A percentile compares a stretch with the other conserved stretches of the same genome.
phyloP scores from a whole-genome alignment of 1,139 yeast species.

The Diutina rugosa region DNA sequence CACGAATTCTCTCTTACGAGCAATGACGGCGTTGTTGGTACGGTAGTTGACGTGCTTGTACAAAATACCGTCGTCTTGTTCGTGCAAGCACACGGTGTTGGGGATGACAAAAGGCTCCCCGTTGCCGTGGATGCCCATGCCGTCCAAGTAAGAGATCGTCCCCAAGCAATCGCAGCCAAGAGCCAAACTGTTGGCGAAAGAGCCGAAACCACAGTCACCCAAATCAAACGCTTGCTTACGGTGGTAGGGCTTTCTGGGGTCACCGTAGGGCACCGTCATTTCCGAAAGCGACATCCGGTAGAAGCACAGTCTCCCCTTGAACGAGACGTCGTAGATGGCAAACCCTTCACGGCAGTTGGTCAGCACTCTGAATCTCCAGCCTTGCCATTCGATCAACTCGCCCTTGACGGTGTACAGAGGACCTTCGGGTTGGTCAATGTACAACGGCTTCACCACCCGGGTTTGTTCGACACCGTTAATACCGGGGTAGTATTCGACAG shows the following conservation, averaged over 20 bases:
- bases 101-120: conserved; percentile 60
- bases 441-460: conserved; percentile 64
- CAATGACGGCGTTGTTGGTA: conserved; percentile 59
- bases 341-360: conserved; percentile 77
- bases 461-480: conserved; percentile 40
- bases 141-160: conserved; percentile 69
- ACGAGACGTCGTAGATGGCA: conserved; percentile 62
- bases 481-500: conserved; percentile 65
- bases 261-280: conserved; percentile 91
- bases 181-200: conserved; percentile 57
- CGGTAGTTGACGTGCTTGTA: conserved; percentile 82
- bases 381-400: conserved; percentile 69
- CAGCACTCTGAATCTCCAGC: conserved; percentile 75
- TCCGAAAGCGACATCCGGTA: conserved; percentile 73
- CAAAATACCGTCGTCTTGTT: conserved; percentile 71
- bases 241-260: conserved; percentile 82
- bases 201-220: conserved; percentile 88
- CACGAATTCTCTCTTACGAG: conserved; percentile 77
- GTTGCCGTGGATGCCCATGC: conserved; percentile 40
- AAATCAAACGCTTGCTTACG: conserved; percentile 88
- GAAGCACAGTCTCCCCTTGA: conserved; percentile 72
- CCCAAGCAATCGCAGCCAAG: conserved; percentile 90
- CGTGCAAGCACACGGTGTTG: conserved; percentile 80
- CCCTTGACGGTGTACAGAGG: conserved; percentile 62
- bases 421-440: conserved; percentile 76